phyloP scores from a whole-genome alignment of 2,329 filamentous ascomycete genomes.

The Pseudogymnoascus sp. region DNA sequence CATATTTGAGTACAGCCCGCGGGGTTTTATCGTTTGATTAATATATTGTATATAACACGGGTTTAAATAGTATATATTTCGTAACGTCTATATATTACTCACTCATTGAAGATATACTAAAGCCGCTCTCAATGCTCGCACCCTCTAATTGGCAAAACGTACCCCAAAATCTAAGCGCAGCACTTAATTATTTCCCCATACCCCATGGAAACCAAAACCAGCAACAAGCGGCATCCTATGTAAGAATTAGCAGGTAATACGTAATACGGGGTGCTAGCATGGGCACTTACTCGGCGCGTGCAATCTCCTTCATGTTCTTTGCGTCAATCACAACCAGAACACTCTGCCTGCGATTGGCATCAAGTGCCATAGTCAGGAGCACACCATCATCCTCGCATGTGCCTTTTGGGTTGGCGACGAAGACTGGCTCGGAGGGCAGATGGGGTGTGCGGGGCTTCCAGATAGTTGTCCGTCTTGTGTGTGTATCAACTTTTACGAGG shows the following conservation, averaged over 20 bases:
- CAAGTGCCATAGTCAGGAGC: conserved; percentile 55
- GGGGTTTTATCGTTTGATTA: neutral
- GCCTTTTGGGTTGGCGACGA: conserved; percentile 45
- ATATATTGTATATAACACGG: neutral
- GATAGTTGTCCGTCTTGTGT: conserved; percentile 41
- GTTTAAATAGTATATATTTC: neutral
- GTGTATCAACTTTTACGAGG: conserved; percentile 57
- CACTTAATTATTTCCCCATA: neutral
- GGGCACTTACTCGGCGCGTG: conserved; percentile 54
- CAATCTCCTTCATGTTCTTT: conserved; percentile 52
- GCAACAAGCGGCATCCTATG: neutral
- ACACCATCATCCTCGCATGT: conserved; percentile 54
- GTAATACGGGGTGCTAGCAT: too few relatives aligned
- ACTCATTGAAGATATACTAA: neutral
- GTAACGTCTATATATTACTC: neutral
- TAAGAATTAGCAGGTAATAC: neutral
- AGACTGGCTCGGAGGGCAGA: conserved; percentile 62
- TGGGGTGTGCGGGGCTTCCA: conserved; percentile 54
- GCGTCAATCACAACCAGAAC: conserved; percentile 60
- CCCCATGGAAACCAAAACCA: neutral
- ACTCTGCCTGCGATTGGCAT: conserved; percentile 49
- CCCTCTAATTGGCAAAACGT: neutral
- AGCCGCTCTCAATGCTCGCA: neutral
- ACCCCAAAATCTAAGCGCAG: neutral
- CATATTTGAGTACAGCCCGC: neutral